Evolutionary conservation across 139 green algal genomes (phyloP), one percentile per base, ranked within the genome.

Genomic region (Trebouxia sp.): DNA sequence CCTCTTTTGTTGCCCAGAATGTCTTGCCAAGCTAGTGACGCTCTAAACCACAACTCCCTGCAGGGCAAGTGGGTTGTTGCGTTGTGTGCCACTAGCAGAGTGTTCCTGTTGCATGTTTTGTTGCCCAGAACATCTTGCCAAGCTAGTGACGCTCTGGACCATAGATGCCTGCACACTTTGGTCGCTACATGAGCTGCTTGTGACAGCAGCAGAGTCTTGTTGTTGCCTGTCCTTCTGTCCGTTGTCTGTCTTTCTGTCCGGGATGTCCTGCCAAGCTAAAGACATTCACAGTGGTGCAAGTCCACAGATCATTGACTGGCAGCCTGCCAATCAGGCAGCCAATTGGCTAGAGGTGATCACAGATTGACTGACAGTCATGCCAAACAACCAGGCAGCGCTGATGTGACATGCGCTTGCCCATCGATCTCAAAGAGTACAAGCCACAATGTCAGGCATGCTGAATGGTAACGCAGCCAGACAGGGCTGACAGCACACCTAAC

Each of bases 121-220:
- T 35, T 50, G 24, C 39, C 35, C 39, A 98, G 87, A 3, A 98
- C 87, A 17, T 83, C 50, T 48, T 91, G 87, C 95, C 95, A 98
- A 3, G 92, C 97, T 30, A 95, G 76, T 4, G 88, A 94, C 17
- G 88, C 95, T n/a, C 95, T 86, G 87, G 94, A 88, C 92, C 91
- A 96, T 67, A 95, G 82, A 81, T 95, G 91, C 77, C 89, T 92
- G 86, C 35, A 70, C 9, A 65, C n/a, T 65, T 62, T 50, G 32
- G n/a, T n/a, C n/a, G n/a, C n/a, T n/a, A n/a, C n/a, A n/a, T 98
- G 94, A 85, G 98, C 98, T 32, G 97, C 92, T 20, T 99, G 96
- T 1, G 96, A 96, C 2, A 98, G 96, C n/a, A 98, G 90, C 66
- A 98, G 92, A 24, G 83, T 45, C 81, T 75, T 86, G 41, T 38